Evolutionary conservation across 148 eudicot genomes (phyloP), one percentile per base, ranked within the genome.

Genomic region (Agrostemma githago): DNA sequence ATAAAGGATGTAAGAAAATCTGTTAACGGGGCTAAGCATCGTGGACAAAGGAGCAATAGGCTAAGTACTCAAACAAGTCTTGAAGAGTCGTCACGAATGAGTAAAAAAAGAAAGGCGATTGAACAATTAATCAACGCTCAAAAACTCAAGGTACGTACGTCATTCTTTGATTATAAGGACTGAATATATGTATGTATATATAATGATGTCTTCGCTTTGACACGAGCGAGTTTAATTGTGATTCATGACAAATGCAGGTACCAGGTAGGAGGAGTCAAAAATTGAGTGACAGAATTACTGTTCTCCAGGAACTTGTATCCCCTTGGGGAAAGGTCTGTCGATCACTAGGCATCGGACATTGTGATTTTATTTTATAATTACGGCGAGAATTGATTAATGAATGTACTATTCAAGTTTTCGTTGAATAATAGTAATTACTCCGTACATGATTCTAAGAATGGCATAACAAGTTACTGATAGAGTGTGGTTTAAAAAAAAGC

Each of bases 261-360:
- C 82, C 88, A 5, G 74, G 68, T 37, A 86, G 78, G 72, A 79
- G 82, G 75, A 84, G 89, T 75, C 89, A 88, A 46, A 88, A 86
- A 68, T 76, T 88, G 57, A 85, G 86, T 66, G 88, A 88, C 76
- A 86, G 74, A 74, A 84, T 88, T 74, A 74, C 85, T 42, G 85
- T 86, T 46, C 86, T 88, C 4, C 92, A 88, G 39, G 86, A 86
- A 74, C 75, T 88, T 57, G 92, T 88, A 66, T 88, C 85, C 39
- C 92, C 92, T 62, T 88, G 86, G 65, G 92, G 92, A 75, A 88
- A 88, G 88, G 92, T 86, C 14, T 44, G 69, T 79, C 34, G 34
- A 26, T 26, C 64, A 10, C 10, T 62, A 5, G 11, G 17, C 44
- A 26, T 26, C 34, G 34, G 34, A 26, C 34, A 26, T 26, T 26